Conservation (phyloP, 1,284 basidiomycete genomes). For the Pseudozyma hubeiensis region DNA sequence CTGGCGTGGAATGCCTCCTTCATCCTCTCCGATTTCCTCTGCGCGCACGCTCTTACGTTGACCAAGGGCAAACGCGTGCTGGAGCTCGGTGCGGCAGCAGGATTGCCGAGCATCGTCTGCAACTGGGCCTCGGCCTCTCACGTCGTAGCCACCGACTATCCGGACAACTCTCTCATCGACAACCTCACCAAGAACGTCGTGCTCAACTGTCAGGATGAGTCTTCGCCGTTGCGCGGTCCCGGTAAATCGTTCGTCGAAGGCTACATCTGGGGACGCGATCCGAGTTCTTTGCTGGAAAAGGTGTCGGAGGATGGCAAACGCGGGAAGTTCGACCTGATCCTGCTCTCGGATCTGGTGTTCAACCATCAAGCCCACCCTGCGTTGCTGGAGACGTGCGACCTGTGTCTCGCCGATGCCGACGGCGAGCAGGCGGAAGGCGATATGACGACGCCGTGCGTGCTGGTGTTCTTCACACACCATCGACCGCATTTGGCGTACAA, state of each 20-base stretch:
- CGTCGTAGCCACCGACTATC: conserved; percentile 91
- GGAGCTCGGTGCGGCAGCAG: conserved; percentile 93
- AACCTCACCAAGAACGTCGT: conserved; percentile 81
- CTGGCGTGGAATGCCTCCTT: conserved; percentile 77
- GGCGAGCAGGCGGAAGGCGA: conserved; percentile 15
- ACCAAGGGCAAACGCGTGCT: conserved; percentile 74
- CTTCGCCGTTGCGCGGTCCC: conserved; percentile 34
- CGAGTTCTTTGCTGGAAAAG: conserved; percentile 73
- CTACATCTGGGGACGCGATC: conserved; percentile 87
- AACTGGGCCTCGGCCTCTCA: conserved; percentile 67
- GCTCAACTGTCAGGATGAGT: conserved; percentile 72
- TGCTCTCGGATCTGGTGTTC: conserved; percentile 91
- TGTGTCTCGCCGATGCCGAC: conserved; percentile 65
- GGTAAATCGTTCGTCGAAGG: conserved; percentile 72
- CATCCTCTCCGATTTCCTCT: conserved; percentile 67
- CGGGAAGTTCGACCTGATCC: conserved; percentile 79
- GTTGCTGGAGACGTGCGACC: conserved; percentile 80
- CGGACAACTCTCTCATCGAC: conserved; percentile 81
- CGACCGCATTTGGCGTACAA: conserved; percentile 82
- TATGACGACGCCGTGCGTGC: conserved; percentile 72
- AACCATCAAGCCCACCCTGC: conserved; percentile 81
- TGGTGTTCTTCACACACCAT: conserved; percentile 94
- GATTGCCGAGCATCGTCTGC: conserved; percentile 75
- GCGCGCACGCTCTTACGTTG: conserved; percentile 70
- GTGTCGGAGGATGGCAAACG: conserved; percentile 61